Evolutionary conservation across 176 grass and related monocot species (phyloP).

Genomic region (Oryza meyeriana): DNA sequence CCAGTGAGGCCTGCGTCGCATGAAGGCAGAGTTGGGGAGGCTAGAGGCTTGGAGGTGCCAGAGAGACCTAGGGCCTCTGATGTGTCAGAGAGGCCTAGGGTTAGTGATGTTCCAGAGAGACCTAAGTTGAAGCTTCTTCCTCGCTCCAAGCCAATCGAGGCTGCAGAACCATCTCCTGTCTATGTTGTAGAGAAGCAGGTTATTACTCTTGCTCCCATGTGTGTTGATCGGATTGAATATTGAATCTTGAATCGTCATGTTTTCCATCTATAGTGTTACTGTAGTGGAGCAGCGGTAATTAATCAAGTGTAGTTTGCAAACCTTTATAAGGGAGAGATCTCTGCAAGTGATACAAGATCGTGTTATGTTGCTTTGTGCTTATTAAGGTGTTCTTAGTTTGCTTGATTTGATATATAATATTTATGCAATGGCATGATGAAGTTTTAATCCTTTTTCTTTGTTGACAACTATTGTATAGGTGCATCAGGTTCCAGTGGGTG

Average conservation of each 20-base stretch:
- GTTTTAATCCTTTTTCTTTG: conserved; percentile 13
- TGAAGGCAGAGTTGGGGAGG: conserved; percentile 59
- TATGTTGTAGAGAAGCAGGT: conserved; percentile 73
- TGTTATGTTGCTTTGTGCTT: not conserved
- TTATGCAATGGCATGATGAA: not conserved
- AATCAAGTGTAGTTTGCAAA: not conserved
- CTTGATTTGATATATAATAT: not conserved
- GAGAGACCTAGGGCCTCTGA: not conserved
- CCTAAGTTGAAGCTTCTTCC: conserved; percentile 88
- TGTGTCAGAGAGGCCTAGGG: not conserved
- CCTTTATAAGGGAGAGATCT: not conserved
- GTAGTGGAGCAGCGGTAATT: not conserved
- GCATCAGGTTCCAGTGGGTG: conserved; percentile 22
- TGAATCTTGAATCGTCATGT: not conserved
- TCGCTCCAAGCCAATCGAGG: conserved; percentile 64
- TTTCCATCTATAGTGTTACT: not conserved
- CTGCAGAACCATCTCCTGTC: conserved; percentile 39
- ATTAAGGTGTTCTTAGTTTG: not conserved
- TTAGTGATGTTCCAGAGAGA: conserved; percentile 30
- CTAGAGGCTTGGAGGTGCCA: conserved; percentile 29
- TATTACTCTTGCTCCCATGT: conserved; percentile 6
- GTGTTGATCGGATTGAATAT: not conserved
- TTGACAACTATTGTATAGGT: conserved; percentile 33
- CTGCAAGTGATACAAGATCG: not conserved
- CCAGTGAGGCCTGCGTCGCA: conserved; percentile 54